These are phyloP conservation scores for Penicillium freii DNA, from an alignment of 2,329 filamentous ascomycete species.

Conservation along the genomic window DNA sequence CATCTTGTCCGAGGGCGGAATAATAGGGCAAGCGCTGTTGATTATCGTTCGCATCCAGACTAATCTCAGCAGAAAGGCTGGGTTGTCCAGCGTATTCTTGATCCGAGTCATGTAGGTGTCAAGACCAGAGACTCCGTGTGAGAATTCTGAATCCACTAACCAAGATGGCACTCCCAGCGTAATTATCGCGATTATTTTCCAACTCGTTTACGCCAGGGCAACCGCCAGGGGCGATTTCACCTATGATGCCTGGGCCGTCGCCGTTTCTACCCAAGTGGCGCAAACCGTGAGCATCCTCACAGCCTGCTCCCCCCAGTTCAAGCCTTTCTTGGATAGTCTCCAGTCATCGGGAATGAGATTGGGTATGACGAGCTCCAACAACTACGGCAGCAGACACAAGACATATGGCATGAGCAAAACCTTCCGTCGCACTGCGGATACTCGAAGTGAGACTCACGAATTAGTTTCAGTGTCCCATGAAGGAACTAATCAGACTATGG, in stretches of 20 bases:
- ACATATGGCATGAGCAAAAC: constrained; percentile 14
- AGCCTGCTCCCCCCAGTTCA: constrained; percentile 33
- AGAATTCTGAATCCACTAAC: not conserved
- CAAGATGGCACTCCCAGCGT: constrained; percentile 14
- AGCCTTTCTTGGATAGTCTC: constrained; percentile 31
- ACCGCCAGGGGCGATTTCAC: constrained; percentile 18
- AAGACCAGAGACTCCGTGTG: not conserved
- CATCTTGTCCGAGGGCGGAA: constrained; percentile 26
- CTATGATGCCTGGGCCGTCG: constrained; percentile 23
- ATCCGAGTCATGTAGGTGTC: constrained; percentile 25
- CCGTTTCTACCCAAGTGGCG: constrained; percentile 18
- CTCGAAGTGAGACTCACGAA: constrained; percentile 17
- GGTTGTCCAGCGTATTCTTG: constrained; percentile 21
- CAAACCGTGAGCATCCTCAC: constrained; percentile 31
- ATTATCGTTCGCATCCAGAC: constrained; percentile 27
- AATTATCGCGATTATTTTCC: constrained; percentile 23
- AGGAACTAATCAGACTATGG: constrained; percentile 13
- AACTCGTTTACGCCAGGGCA: constrained; percentile 21
- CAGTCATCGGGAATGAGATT: constrained; percentile 31
- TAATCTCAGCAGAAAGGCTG: constrained; percentile 16
- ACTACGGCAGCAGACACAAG: constrained; percentile 16
- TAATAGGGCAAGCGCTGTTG: constrained; percentile 25
- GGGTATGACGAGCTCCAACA: constrained; percentile 13
- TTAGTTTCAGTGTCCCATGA: constrained; percentile 12
- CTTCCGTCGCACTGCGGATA: constrained; percentile 7